Conservation (phyloP, 805 yeast genomes). For the Maudiozyma turicensis region DNA sequence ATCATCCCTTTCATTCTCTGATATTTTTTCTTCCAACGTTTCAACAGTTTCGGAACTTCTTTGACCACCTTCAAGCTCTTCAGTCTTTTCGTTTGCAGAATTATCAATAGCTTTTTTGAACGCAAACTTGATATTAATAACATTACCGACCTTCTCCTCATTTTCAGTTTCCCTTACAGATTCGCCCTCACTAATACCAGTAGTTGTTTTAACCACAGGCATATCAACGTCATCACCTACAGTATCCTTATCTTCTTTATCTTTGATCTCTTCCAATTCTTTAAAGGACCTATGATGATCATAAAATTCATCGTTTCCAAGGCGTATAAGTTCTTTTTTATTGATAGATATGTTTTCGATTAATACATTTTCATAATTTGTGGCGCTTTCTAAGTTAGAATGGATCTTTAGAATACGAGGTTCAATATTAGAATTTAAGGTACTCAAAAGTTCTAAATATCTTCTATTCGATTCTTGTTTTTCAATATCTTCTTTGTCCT, state of each 20-base stretch:
- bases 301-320: constrained; percentile 17
- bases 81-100: constrained; percentile 4
- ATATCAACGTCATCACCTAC: constrained; percentile 1
- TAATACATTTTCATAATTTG: constrained; percentile 11
- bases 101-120: constrained; percentile 17
- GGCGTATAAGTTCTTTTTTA: constrained; percentile 18
- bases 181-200: background rate
- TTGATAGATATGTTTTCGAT: constrained; percentile 10
- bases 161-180: constrained; percentile 1
- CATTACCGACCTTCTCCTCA: background rate
- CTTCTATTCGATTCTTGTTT: constrained; percentile 10
- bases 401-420: constrained; percentile 12
- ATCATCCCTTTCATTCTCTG: background rate
- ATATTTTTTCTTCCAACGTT: background rate
- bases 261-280: constrained; percentile 14
- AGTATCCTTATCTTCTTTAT: constrained; percentile 10
- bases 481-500: constrained; percentile 9
- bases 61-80: background rate
- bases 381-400: constrained; percentile 8
- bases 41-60: background rate
- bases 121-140: constrained; percentile 21
- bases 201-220: background rate
- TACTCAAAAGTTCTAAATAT: constrained; percentile 11
- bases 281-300: constrained; percentile 22
- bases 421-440: constrained; percentile 10